Percentiles rank a stretch among this genome's conserved stretches.
Conservation (phyloP, 306 rosid genomes). For the Datisca glomerata region DNA sequence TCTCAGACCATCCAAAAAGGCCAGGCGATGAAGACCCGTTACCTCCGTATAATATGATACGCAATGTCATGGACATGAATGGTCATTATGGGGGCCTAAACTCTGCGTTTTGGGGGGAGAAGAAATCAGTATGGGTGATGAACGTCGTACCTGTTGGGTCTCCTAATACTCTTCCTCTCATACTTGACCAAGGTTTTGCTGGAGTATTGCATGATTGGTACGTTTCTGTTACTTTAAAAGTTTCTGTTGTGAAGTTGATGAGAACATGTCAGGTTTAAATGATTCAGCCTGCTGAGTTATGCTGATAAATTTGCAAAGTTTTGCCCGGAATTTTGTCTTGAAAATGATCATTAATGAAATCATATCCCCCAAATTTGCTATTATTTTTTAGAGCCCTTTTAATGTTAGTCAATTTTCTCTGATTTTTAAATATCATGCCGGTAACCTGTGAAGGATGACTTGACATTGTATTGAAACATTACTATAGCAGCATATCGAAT, state of each 20-base stretch:
- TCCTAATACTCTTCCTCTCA: slow-evolving; percentile 74
- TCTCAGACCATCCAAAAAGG: slow-evolving; percentile 95
- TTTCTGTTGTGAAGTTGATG: too few species aligned
- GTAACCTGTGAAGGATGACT: too few species aligned
- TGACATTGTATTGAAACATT: too few species aligned
- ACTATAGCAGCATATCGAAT: too few species aligned
- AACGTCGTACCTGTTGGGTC: slow-evolving; percentile 60
- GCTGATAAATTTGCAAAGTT: background rate
- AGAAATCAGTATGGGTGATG: slow-evolving; percentile 94
- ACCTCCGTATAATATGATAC: slow-evolving; percentile 90
- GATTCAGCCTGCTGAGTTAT: slow-evolving; percentile 18
- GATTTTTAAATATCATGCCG: too few species aligned
- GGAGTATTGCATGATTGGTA: slow-evolving; percentile 96
- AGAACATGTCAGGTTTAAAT: too few species aligned
- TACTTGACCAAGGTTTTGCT: slow-evolving; percentile 75
- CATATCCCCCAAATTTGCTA: too few species aligned
- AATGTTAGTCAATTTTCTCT: too few species aligned
- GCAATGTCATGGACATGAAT: slow-evolving; percentile 95
- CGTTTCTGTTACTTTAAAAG: too few species aligned
- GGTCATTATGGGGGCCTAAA: slow-evolving; percentile 79
- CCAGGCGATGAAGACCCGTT: slow-evolving; percentile 92
- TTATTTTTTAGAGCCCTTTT: too few species aligned
- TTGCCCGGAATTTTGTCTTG: too few species aligned
- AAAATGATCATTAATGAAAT: too few species aligned
- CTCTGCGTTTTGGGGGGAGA: slow-evolving; percentile 65